phyloP scores from a whole-genome alignment of 306 rosid genomes.

The Senna siamea region DNA sequence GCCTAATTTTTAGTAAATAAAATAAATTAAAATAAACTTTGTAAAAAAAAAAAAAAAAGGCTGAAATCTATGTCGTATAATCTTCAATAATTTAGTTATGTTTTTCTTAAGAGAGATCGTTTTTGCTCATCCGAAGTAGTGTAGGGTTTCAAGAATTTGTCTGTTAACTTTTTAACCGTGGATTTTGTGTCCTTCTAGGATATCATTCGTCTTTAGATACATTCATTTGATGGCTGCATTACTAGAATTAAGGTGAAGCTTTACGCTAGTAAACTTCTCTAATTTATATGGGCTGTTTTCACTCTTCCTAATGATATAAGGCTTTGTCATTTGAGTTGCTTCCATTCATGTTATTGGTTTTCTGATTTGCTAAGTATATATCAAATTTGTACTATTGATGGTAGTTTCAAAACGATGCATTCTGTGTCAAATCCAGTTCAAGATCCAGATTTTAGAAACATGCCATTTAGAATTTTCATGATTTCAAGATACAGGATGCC shows the following conservation, averaged over 20 bases:
- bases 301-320: not conserved
- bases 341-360: slow-evolving; percentile 23
- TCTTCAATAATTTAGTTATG: not conserved
- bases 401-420: slow-evolving; percentile 26
- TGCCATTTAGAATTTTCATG: slow-evolving; percentile 15
- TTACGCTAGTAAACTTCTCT: slow-evolving; percentile 9
- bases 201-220: not conserved
- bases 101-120: slow-evolving; percentile 3
- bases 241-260: slow-evolving; percentile 13
- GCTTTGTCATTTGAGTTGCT: slow-evolving; percentile 24
- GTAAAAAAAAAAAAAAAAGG: too few relatives aligned
- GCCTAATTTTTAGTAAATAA: not conserved
- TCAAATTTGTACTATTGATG: slow-evolving; percentile 17
- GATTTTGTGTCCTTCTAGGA: slow-evolving; percentile 1
- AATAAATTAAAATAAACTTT: not conserved
- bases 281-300: slow-evolving; percentile 15
- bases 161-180: not conserved
- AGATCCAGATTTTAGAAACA: slow-evolving; percentile 22
- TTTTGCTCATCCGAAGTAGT: not conserved
- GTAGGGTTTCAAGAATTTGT: slow-evolving; percentile 30
- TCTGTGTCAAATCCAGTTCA: not conserved
- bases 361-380: not conserved
- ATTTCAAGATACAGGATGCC: not conserved
- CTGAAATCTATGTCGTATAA: not conserved
- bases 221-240: not conserved